A percentile compares a stretch with the other conserved stretches of the same genome.
Evolutionary conservation across 225 moss, liverwort and hornwort genomes (phyloP).

Genomic region (Thuidium tamariscinum): DNA sequence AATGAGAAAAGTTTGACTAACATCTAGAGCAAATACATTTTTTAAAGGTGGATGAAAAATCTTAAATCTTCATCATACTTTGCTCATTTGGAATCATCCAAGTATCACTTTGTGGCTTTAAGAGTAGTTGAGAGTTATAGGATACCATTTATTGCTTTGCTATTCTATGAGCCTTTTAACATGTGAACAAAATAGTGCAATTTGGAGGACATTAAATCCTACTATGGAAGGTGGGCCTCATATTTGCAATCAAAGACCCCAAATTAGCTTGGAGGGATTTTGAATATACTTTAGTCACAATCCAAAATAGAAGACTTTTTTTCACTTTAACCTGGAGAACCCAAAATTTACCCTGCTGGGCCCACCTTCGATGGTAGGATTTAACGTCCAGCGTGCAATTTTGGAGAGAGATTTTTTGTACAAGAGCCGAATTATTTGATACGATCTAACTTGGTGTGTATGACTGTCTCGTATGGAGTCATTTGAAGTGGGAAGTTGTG

Average conservation of each 20-base stretch:
- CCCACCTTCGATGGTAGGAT: too few species aligned
- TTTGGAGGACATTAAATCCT: too few species aligned
- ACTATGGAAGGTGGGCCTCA: too few species aligned
- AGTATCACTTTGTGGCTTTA: rapidly evolving
- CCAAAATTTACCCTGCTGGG: too few species aligned
- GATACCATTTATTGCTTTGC: rapidly evolving
- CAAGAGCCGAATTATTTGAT: neutral
- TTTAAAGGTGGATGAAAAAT: neutral
- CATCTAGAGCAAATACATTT: rapidly evolving
- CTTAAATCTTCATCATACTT: rapidly evolving
- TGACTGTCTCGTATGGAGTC: neutral
- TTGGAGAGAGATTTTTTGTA: neutral
- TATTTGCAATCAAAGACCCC: too few species aligned
- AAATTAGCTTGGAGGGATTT: too few species aligned
- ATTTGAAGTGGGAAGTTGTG: neutral
- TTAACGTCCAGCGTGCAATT: neutral
- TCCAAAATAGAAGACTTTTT: too few species aligned
- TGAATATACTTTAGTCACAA: too few species aligned
- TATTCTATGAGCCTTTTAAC: neutral
- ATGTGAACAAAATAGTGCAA: too few species aligned
- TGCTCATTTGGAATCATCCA: neutral
- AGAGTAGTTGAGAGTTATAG: rapidly evolving
- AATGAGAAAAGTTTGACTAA: neutral
- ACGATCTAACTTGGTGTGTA: neutral
- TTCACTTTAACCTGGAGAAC: too few species aligned